Evolutionary conservation across 768 basidiomycete species (phyloP), one percentile per base, ranked within the genome.

Genomic region (Krasilnikovozyma curviuscula): DNA sequence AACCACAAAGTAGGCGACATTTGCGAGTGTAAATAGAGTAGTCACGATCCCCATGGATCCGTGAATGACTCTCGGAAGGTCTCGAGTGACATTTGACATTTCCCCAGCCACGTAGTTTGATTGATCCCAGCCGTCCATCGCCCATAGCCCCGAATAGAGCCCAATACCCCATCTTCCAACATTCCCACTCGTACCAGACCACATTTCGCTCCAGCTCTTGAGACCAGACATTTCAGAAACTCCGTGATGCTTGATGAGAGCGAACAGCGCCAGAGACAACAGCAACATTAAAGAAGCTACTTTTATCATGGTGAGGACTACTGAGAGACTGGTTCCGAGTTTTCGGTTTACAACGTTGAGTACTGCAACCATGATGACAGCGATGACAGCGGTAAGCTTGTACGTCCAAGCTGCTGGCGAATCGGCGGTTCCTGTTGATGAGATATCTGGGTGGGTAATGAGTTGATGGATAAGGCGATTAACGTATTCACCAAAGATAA

Each of bases 121-220:
- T 21, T 44, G 42, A 18, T 44, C 42, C 23, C 47, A 98, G 0
- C 91, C 91, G 63, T 88, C 88, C 55, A 84, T 88, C 2, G 88
- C 88, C 84, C 67, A 95, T 4, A 97, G 67, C 3, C 86, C 84
- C 10, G 86, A 91, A 64, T 93, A 98, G 6, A 95, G 68, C 0
- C 89, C 91, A n/a, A 95, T 69, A 6, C 89, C 83, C 83, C 79
- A 7, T 72, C 77, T 12, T 70, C 65, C 56, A 91, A 93, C 25
- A 81, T 61, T n/a, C 78, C 70, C 2, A 97, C 77, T 10, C 77
- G 70, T 16, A 63, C 30, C 24, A 68, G 56, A 0, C 64, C 56
- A 16, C 59, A 44, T 30, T 60, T 55, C 58, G 56, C 56, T 18
- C 45, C 30, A 28, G 40, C 14, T 52, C 16, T 24, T 33, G 21